Percentiles rank a stretch among this genome's conserved stretches.
phyloP scores from a whole-genome alignment of 2,329 filamentous ascomycete genomes.

The Pyrenophora tritici-repentis region DNA sequence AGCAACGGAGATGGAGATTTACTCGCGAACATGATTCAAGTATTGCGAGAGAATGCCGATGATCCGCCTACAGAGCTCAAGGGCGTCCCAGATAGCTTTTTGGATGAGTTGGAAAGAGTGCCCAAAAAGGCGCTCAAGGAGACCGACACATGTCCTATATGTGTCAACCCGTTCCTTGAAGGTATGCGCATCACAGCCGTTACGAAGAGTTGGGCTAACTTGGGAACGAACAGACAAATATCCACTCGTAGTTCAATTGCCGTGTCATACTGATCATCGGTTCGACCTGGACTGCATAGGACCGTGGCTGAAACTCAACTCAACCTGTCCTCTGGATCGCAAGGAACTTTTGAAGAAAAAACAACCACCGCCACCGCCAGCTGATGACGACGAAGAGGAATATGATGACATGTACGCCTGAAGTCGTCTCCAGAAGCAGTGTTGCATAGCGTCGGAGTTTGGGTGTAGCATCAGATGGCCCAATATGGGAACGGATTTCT shows the following conservation, averaged over 20 bases:
- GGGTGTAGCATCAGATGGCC: conserved; percentile 8
- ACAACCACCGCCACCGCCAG: conserved; percentile 50
- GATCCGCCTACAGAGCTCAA: conserved; percentile 64
- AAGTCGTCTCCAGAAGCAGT: conserved; percentile 5
- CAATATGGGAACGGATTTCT: background rate
- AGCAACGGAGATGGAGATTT: conserved; percentile 46
- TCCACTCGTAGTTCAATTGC: conserved; percentile 66
- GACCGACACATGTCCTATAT: conserved; percentile 63
- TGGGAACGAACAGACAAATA: conserved; percentile 53
- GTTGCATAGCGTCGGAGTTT: conserved; percentile 12
- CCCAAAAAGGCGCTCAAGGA: conserved; percentile 60
- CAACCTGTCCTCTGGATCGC: conserved; percentile 67
- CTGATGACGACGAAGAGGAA: conserved; percentile 58
- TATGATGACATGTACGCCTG: conserved; percentile 58
- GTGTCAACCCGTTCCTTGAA: conserved; percentile 65
- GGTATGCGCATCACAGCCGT: conserved; percentile 40
- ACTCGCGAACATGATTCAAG: conserved; percentile 60
- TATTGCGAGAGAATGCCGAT: conserved; percentile 61
- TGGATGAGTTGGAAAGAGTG: conserved; percentile 64
- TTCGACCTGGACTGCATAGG: conserved; percentile 69
- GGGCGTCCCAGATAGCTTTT: conserved; percentile 65
- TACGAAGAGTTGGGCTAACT: conserved; percentile 21
- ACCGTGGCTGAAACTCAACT: conserved; percentile 67
- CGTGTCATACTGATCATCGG: conserved; percentile 65
- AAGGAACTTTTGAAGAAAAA: conserved; percentile 62